A percentile compares a stretch with the other conserved stretches of the same genome.
Conservation (phyloP, 768 basidiomycete genomes). For the Saitozyma podzolica region DNA sequence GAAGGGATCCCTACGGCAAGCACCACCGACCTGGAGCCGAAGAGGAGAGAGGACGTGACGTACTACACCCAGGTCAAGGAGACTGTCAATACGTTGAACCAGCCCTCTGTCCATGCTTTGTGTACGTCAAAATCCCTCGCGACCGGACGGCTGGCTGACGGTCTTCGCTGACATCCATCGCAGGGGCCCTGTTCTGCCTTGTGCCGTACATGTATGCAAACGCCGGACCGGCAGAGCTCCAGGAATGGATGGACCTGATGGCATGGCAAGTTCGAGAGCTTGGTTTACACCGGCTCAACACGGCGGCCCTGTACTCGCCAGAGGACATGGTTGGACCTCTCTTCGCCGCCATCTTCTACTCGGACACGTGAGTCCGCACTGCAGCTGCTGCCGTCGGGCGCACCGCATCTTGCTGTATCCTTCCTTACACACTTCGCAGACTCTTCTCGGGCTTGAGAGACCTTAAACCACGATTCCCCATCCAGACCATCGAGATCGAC, state of each 20-base stretch:
- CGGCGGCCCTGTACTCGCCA: slow-evolving; percentile 10
- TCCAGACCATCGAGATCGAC: slow-evolving; percentile 3
- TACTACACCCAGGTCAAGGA: slow-evolving; percentile 15
- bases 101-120: slow-evolving; percentile 10
- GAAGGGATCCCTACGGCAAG: background rate
- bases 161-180: too few relatives aligned
- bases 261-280: slow-evolving; percentile 19
- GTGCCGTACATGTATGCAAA: slow-evolving; percentile 8
- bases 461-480: slow-evolving; percentile 1
- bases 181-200: slow-evolving; percentile 16
- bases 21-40: background rate
- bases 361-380: slow-evolving; percentile 10
- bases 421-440: background rate
- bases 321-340: slow-evolving; percentile 13
- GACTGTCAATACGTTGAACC: slow-evolving; percentile 6
- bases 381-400: background rate
- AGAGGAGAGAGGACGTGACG: slow-evolving; percentile 17
- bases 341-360: slow-evolving; percentile 9
- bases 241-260: slow-evolving; percentile 5
- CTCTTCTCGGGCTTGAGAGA: background rate
- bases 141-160: background rate
- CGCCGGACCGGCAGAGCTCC: slow-evolving; percentile 8
- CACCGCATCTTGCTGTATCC: background rate
- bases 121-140: slow-evolving; percentile 5
- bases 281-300: slow-evolving; percentile 8